phyloP scores from a whole-genome alignment of 1,284 basidiomycete genomes.

The Leccinum huronense region DNA sequence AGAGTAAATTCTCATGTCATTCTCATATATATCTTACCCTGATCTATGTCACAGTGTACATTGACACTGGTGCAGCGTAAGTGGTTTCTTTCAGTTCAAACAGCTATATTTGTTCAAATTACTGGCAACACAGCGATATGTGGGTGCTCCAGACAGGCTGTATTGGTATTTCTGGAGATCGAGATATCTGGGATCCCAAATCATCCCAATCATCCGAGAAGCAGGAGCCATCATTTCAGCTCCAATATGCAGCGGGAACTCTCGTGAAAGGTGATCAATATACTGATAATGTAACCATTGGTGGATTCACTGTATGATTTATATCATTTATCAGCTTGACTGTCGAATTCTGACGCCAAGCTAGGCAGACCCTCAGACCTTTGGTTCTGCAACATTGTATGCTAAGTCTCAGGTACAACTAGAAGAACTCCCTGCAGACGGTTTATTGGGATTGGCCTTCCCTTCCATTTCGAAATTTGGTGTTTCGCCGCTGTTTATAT shows the following conservation, averaged over 20 bases:
- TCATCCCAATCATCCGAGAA: not conserved
- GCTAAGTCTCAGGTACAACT: no score
- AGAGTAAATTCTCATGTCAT: no score
- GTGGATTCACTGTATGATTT: not conserved
- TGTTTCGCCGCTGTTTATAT: no score
- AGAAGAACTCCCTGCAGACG: no score
- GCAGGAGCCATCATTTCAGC: not conserved
- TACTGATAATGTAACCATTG: not conserved
- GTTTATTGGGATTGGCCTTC: no score
- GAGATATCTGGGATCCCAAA: not conserved
- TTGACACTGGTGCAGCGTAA: no score
- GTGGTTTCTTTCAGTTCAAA: not conserved
- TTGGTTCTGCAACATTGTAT: no score
- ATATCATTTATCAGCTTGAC: not conserved
- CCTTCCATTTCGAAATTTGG: no score
- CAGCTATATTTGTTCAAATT: not conserved
- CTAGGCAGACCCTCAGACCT: no score
- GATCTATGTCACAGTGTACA: no score
- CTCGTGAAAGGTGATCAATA: not conserved
- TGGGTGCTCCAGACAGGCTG: not conserved
- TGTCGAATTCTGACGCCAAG: not conserved
- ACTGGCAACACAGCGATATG: not conserved
- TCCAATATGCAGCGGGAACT: not conserved
- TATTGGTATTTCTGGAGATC: not conserved
- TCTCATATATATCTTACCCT: no score